Evolutionary conservation across 371 early-diverging fungal genomes (phyloP), one percentile per base, ranked within the genome.

Genomic region (Syncephalastrum monosporum): DNA sequence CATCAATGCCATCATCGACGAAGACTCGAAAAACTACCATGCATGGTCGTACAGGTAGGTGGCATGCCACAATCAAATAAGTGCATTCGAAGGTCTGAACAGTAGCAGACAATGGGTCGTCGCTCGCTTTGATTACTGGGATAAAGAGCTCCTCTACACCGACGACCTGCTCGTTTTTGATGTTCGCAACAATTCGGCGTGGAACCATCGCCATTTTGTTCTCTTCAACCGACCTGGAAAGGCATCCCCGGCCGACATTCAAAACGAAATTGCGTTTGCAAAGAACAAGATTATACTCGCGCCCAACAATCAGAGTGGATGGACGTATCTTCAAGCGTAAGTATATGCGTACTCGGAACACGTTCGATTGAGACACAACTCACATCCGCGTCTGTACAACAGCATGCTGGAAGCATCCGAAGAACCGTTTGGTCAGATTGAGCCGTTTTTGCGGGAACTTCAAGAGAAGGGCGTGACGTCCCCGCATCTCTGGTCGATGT

Each of bases 1-100:
- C 55, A 76, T 94, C 43, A 83, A 86, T 43, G 42, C 55, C 3
- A 78, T 91, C 17, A 63, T 98, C 25, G 84, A 79, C 38, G 79
- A 82, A 8, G 99, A 97, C 58, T 80, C 93, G n/a, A 98, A 98
- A 67, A 98, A 98, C 68, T 97, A 96, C 68, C 99, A 98, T 72
- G 94, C 93, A 3, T 98, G 99, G 99, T 80, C 91, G 0, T 96
- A 93, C 69, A 69, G 91, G 84, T 84, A 60, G 21, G 47, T 38
- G 21, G 21, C 21, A 21, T 21, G 21, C 21, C 21, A 27, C 27
- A 27, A 5, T 27, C 38, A 33, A 33, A 33, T 19, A 23, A 4
- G n/a, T 16, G 7, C 19, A 7, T 33, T 33, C 38, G 12, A 33
- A 33, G 6, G 8, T n/a, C 38, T 33, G 8, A 33, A 10, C 38